Percentiles rank a stretch among this genome's conserved stretches.
phyloP scores from a whole-genome alignment of 257 asterid genomes.

The Scutellaria baicalensis region DNA sequence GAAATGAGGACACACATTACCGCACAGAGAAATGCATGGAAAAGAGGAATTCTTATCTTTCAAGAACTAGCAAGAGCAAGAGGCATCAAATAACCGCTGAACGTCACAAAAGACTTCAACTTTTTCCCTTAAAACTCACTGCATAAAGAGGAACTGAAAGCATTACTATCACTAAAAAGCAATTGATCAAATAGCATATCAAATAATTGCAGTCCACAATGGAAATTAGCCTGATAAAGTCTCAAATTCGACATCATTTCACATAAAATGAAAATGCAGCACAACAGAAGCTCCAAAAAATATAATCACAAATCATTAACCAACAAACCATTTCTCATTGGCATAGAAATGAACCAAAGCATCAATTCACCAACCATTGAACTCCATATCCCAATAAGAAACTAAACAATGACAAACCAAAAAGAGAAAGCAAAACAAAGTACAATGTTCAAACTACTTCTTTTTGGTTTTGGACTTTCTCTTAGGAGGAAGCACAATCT shows the following conservation, averaged over 20 bases:
- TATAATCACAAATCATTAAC: background rate
- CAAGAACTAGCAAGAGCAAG: background rate
- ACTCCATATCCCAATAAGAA: slow-evolving; percentile 3
- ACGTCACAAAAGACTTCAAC: background rate
- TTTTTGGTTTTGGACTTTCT: slow-evolving; percentile 56
- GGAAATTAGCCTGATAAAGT: background rate
- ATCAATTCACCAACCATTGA: slow-evolving; percentile 18
- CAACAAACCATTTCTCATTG: background rate
- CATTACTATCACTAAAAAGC: background rate
- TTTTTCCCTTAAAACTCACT: background rate
- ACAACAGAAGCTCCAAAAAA: background rate
- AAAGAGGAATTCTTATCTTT: background rate
- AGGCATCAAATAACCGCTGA: background rate
- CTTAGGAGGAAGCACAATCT: slow-evolving; percentile 79
- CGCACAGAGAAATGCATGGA: background rate
- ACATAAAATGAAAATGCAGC: background rate
- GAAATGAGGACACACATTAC: background rate
- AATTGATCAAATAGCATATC: background rate
- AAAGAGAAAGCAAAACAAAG: background rate
- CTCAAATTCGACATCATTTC: background rate
- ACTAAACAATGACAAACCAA: background rate
- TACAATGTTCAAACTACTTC: slow-evolving; percentile 37
- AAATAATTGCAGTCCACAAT: background rate
- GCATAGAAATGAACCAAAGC: background rate
- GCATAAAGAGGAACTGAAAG: background rate